Conservation (phyloP, 257 asterid genomes). For the Echium plantagineum region DNA sequence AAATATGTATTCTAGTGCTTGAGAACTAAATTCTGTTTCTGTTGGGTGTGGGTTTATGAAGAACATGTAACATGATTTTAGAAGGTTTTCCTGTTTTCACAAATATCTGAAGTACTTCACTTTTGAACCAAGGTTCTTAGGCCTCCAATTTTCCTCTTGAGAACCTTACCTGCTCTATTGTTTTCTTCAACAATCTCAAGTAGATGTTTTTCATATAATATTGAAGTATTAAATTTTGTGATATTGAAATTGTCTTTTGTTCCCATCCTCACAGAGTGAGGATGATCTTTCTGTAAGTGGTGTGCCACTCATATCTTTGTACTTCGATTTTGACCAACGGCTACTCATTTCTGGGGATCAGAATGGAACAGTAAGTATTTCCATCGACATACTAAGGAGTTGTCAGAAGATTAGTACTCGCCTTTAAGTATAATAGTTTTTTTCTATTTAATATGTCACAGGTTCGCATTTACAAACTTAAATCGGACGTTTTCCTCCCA, state of each 20-base stretch:
- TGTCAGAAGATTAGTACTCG: not conserved
- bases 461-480: slow-evolving; percentile 67
- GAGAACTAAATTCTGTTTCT: too few species aligned
- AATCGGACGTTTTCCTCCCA: slow-evolving; percentile 61
- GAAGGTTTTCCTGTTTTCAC: not conserved
- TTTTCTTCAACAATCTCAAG: too few species aligned
- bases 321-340: slow-evolving; percentile 37
- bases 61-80: too few species aligned
- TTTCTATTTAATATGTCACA: slow-evolving; percentile 24
- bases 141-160: too few species aligned
- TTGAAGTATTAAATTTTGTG: not conserved
- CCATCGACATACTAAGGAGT: slow-evolving; percentile 7
- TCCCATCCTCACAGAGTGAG: slow-evolving; percentile 51
- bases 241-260: slow-evolving; percentile 6
- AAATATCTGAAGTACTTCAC: not conserved
- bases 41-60: too few species aligned
- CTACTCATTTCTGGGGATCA: slow-evolving; percentile 77
- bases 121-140: not conserved
- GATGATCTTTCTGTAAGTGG: slow-evolving; percentile 61
- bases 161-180: too few species aligned
- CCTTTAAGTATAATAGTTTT: slow-evolving; percentile 3
- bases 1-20: too few species aligned
- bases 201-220: not conserved
- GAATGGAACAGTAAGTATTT: slow-evolving; percentile 58
- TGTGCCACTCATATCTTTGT: slow-evolving; percentile 60